phyloP scores from a whole-genome alignment of 1,139 yeast genomes.

The Pichia sp. region DNA sequence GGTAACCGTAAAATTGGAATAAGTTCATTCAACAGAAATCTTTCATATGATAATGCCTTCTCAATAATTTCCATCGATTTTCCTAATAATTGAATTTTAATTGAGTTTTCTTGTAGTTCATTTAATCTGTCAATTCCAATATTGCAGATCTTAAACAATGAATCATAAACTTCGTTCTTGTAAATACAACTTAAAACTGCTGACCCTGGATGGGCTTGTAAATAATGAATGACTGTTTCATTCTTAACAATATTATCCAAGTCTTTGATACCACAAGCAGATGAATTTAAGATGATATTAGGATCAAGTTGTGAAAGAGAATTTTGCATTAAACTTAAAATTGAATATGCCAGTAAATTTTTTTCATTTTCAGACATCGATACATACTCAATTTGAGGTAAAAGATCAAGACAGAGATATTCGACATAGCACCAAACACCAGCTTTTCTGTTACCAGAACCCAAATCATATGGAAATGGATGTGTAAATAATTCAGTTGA shows the following conservation, averaged over 20 bases:
- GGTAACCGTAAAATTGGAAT: conserved; percentile 35
- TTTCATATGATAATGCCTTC: conserved; percentile 48
- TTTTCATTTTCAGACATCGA: conserved; percentile 34
- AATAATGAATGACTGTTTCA: conserved; percentile 32
- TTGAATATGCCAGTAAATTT: conserved; percentile 44
- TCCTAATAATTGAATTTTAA: conserved; percentile 32
- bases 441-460: conserved; percentile 50
- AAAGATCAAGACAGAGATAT: conserved; percentile 59
- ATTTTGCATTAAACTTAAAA: conserved; percentile 46
- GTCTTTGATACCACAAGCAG: conserved; percentile 42
- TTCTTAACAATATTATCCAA: conserved; percentile 45
- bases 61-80: conserved; percentile 40
- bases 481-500: conserved; percentile 37
- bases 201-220: conserved; percentile 62
- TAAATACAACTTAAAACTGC: conserved; percentile 57
- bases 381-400: conserved; percentile 40
- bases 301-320: conserved; percentile 62
- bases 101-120: conserved; percentile 34
- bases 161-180: conserved; percentile 48
- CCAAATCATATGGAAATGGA: conserved; percentile 63
- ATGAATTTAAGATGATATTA: conserved; percentile 45
- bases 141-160: conserved; percentile 49
- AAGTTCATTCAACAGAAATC: conserved; percentile 43
- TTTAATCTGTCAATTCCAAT: conserved; percentile 51
- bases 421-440: conserved; percentile 84